Evolutionary conservation across 164 flowering plant species (phyloP).

Genomic region (Pachysandra terminalis): DNA sequence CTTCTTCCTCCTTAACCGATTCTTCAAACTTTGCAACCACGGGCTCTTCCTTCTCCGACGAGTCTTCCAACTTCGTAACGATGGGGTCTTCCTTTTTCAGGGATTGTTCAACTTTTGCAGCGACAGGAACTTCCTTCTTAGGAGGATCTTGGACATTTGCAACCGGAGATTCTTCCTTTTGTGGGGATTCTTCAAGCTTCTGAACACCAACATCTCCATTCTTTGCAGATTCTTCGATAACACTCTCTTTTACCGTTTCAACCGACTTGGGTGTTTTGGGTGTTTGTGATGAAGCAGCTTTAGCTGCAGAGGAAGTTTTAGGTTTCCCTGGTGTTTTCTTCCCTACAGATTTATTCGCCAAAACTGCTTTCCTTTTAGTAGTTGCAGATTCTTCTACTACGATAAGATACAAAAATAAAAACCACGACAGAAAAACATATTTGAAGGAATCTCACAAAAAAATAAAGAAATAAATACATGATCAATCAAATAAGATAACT

Average conservation of each 20-base stretch:
- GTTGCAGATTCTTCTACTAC: slow-evolving; percentile 28
- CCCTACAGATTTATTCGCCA: slow-evolving; percentile 15
- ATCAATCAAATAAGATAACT: neutral
- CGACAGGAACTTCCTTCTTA: slow-evolving; percentile 9
- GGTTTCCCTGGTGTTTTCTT: slow-evolving; percentile 26
- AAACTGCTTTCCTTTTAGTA: slow-evolving; percentile 15
- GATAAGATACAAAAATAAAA: neutral
- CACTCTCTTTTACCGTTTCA: too few relatives aligned
- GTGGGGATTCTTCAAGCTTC: slow-evolving; percentile 14
- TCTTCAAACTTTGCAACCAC: neutral
- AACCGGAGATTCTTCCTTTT: slow-evolving; percentile 14
- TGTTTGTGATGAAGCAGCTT: neutral
- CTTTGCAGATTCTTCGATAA: slow-evolving; percentile 5
- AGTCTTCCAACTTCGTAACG: slow-evolving; percentile 10
- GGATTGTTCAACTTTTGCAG: neutral
- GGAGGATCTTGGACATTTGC: slow-evolving; percentile 12
- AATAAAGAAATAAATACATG: neutral
- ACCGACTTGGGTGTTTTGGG: too few relatives aligned
- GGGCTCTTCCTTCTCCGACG: slow-evolving; percentile 9
- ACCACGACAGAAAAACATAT: neutral
- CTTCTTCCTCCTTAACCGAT: neutral
- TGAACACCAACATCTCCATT: slow-evolving; percentile 11
- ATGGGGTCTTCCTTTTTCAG: slow-evolving; percentile 14
- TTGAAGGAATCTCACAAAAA: too few relatives aligned
- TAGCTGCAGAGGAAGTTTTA: slow-evolving; percentile 18